Base-by-base conservation (phyloP, 768 basidiomycete genomes). In the Boletus barrowsii region DNA sequence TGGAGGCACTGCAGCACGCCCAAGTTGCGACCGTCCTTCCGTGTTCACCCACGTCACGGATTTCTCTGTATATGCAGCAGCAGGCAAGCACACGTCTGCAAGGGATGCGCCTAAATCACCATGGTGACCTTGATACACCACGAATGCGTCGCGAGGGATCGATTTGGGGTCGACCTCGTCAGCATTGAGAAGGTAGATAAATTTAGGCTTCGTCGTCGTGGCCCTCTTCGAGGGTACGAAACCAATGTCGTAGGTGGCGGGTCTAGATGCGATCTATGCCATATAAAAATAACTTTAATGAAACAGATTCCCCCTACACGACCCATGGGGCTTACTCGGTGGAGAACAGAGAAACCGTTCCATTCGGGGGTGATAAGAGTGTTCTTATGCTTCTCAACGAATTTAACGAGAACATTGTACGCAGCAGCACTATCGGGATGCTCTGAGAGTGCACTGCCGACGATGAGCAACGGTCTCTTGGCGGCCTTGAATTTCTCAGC, bases 121-220 rank as follows among this genome's bases (percentile, higher is more conserved):
- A 67, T 99, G 97, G 71, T 98, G 95, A 35, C 97, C 97, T 66
- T 98, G 97, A 72, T 99, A 99, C 14, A 99, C 96, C 43, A 98
- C 95, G 65, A 98, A 98, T 4, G 96, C 93, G 62, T 93, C 83
- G 53, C 82, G 76, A 30, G 97, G 95, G 55, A 99, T 95, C 4
- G 88, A 83, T 47, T 83, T 81, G 39, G 93, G 88, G 68, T 94
- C 84, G 50, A 98, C 72, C 65, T 98, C 95, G 65, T 99, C 97
- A 8, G 97, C 94, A 69, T 95, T 95, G 54, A 99, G 82, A 47
- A 99, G 86, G 75, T 97, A 98, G 60, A 99, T 75, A 74, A 98
- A 98, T 74, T 98, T 99, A 59, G 97, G 89, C 58, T 82, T 85
- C 44, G 83, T 81, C 48, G 76, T 65, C 15, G 91, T 77, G 3